Evolutionary conservation across 148 eudicot species (phyloP).

Genomic region (Diospyros kaki): DNA sequence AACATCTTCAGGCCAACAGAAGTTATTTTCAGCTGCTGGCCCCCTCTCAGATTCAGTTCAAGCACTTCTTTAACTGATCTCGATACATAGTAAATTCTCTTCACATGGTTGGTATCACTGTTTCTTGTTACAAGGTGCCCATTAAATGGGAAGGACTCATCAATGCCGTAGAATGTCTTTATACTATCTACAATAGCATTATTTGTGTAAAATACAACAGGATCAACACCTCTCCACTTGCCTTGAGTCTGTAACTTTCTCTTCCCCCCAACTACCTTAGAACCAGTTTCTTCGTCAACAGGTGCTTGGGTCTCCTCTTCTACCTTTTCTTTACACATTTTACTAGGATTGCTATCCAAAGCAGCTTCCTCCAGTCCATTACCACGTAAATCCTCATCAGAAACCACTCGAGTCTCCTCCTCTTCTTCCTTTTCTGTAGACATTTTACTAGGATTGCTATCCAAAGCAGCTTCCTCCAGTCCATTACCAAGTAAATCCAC

Average conservation of each 20-base stretch:
- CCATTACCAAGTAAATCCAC: slow-evolving; percentile 26
- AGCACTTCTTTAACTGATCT: slow-evolving; percentile 73
- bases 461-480: slow-evolving; percentile 34
- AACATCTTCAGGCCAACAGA: slow-evolving; percentile 98
- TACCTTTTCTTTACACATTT: slow-evolving; percentile 33
- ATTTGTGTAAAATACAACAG: slow-evolving; percentile 70
- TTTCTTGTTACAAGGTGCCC: slow-evolving; percentile 88
- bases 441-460: slow-evolving; percentile 28
- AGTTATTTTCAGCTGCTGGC: slow-evolving; percentile 92
- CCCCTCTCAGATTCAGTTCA: slow-evolving; percentile 68
- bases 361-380: slow-evolving; percentile 34
- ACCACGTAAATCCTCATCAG: slow-evolving; percentile 17
- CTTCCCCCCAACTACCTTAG: slow-evolving; percentile 46
- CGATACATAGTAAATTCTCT: slow-evolving; percentile 90
- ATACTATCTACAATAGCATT: slow-evolving; percentile 52
- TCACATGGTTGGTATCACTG: slow-evolving; percentile 71
- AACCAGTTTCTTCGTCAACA: slow-evolving; percentile 22
- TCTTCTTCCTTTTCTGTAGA: slow-evolving; percentile 34
- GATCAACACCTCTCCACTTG: slow-evolving; percentile 94
- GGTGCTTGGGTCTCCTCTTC: slow-evolving; percentile 33
- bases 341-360: slow-evolving; percentile 31
- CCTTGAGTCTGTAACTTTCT: slow-evolving; percentile 87
- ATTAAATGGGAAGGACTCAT: slow-evolving; percentile 63
- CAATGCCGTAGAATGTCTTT: slow-evolving; percentile 77
- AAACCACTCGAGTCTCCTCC: slow-evolving; percentile 27